Base-by-base conservation (phyloP, 139 green algal genomes). In the Chlorella sp. region DNA sequence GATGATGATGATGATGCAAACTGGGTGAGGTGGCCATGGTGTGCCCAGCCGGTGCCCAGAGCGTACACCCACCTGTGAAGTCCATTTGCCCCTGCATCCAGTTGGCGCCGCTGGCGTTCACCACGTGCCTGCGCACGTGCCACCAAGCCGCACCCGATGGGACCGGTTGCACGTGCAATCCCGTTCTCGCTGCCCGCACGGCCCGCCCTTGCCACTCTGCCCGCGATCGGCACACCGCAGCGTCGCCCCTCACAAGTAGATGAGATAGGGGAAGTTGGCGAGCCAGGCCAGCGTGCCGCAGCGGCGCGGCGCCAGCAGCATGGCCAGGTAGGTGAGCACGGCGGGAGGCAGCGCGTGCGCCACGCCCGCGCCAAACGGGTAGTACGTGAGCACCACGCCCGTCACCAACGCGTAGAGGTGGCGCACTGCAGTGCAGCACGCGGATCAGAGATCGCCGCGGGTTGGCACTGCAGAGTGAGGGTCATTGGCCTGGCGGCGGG, bases 31-130 rank as follows among this genome's bases (percentile, higher is more conserved):
- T n/a, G n/a, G n/a, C n/a, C n/a, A n/a, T 31, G 17, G 55, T 27
- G 4, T 64, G 62, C 62, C 5, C 5, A 36, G 6, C 29, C 14
- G 62, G 30, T 30, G 6, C 5, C 10, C 30, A 4, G 36, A 35
- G 30, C 5, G 30, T 42, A 26, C 22, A 35, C 62, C 2, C 31
- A 80, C 89, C 85, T 66, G 80, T 80, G 68, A 93, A 94, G 77
- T 96, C 91, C 62, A 96, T 76, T 23, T 86, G 50, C 24, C 91
- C 91, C 29, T 86, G 67, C 72, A 92, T 90, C 92, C 92, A 97
- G 2, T 80, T 82, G 0, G 77, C 51, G 0, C 90, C 91, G 49
- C 87, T 94, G 17, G 90, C 89, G 34, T 87, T 87, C 10, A 79
- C 20, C 31, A 94, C 84, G 68, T 97, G 92, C 62, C 85, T 93